phyloP scores from a whole-genome alignment of 306 rosid species.

The Medicago ruthenica region DNA sequence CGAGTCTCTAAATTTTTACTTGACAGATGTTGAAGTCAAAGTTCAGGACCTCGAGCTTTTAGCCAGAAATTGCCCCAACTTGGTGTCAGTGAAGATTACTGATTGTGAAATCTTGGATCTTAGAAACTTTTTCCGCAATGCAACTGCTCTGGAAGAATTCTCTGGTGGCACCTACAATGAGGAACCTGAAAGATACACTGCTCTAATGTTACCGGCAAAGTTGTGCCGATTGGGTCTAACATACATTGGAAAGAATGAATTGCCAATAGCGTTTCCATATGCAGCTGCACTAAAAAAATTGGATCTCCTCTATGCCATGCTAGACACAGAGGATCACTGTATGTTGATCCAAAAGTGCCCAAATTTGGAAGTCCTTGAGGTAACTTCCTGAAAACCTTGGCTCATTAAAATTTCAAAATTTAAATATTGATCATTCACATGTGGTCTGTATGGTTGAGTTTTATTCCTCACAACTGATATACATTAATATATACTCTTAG shows the following conservation, averaged over 20 bases:
- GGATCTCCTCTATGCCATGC: conserved; percentile 87
- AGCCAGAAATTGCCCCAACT: conserved; percentile 80
- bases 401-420: conserved; percentile 1
- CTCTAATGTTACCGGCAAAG: conserved; percentile 64
- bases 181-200: conserved; percentile 59
- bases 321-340: conserved; percentile 92
- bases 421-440: neutral
- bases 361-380: conserved; percentile 91
- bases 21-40: conserved; percentile 68
- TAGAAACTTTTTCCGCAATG: conserved; percentile 66
- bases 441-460: neutral
- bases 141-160: conserved; percentile 72
- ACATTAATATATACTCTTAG: neutral
- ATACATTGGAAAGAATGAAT: conserved; percentile 76
- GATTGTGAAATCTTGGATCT: conserved; percentile 80
- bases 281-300: conserved; percentile 67
- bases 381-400: conserved; percentile 44
- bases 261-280: conserved; percentile 68
- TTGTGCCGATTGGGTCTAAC: conserved; percentile 75
- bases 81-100: conserved; percentile 68
- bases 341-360: conserved; percentile 80
- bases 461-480: neutral
- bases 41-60: conserved; percentile 78
- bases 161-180: conserved; percentile 84
- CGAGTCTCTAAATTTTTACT: conserved; percentile 79